phyloP scores from a whole-genome alignment of 2,329 filamentous ascomycete species.

The Catunica adiposa region DNA sequence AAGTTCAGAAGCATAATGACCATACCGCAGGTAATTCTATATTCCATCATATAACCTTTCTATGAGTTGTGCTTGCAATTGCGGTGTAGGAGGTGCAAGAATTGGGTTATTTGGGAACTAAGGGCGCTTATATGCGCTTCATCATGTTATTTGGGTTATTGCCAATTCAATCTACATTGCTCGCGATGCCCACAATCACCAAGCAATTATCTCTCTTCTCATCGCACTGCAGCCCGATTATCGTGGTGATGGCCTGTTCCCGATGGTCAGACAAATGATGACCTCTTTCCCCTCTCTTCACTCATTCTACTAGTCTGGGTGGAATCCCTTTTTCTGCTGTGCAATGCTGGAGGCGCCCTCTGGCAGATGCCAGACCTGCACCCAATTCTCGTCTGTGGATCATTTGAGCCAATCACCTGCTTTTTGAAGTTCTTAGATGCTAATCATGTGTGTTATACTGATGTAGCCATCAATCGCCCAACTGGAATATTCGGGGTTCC shows the following conservation, averaged over 20 bases:
- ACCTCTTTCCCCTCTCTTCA: background rate
- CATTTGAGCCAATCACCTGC: background rate
- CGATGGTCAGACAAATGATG: background rate
- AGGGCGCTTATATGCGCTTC: too few relatives aligned
- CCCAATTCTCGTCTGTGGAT: background rate
- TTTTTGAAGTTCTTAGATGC: background rate
- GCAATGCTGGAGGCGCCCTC: background rate
- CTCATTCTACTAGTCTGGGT: background rate
- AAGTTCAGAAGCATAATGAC: conserved; percentile 35
- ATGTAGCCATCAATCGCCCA: conserved; percentile 21
- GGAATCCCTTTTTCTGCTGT: background rate
- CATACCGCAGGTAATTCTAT: conserved; percentile 38
- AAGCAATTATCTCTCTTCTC: background rate
- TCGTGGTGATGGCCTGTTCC: background rate
- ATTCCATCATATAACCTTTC: background rate
- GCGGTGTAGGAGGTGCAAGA: too few relatives aligned
- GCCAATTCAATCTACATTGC: too few relatives aligned
- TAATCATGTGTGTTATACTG: background rate
- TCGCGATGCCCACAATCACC: too few relatives aligned
- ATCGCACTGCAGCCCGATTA: too few relatives aligned
- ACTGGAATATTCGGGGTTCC: conserved; percentile 89
- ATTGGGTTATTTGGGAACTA: too few relatives aligned
- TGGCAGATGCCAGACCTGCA: conserved; percentile 1
- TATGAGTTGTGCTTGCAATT: too few relatives aligned
- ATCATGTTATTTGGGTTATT: background rate